These are phyloP conservation scores for Durotheca rogersii DNA, from an alignment of 495 filamentous ascomycete species.

Conservation along the genomic window DNA sequence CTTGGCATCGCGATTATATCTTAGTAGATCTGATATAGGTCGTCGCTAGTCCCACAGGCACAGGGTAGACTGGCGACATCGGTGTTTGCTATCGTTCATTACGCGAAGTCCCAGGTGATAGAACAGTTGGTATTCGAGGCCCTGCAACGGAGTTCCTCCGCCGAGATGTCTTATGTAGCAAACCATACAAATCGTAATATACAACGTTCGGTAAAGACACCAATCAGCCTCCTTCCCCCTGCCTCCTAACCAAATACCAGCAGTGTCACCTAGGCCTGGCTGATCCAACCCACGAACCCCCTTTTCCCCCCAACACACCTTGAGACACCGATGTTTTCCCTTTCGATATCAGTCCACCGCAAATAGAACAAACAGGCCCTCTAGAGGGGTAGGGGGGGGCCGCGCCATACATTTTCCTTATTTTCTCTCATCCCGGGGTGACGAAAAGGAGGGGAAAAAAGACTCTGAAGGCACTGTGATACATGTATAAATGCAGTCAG, in stretches of 20 bases:
- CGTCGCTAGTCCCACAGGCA: not conserved
- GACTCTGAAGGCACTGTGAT: conserved; percentile 13
- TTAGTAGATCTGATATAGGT: not conserved
- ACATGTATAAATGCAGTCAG: conserved; percentile 20
- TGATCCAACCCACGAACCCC: conserved; percentile 5
- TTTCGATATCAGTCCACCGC: conserved; percentile 23
- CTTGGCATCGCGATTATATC: not conserved
- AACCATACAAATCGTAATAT: conserved; percentile 26
- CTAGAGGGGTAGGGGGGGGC: conserved; percentile 5
- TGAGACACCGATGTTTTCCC: conserved; percentile 16
- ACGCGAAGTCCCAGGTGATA: not conserved
- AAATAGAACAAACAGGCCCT: conserved; percentile 16
- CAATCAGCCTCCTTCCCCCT: not conserved
- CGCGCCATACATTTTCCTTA: not conserved
- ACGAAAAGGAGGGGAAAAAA: conserved; percentile 2
- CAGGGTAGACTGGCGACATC: not conserved
- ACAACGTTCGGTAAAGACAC: conserved; percentile 16
- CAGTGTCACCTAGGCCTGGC: too few relatives aligned
- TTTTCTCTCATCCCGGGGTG: not conserved
- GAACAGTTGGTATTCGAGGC: conserved; percentile 14
- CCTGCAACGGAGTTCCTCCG: conserved; percentile 13
- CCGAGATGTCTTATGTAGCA: conserved; percentile 13
- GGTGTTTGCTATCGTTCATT: too few relatives aligned
- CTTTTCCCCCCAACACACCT: conserved; percentile 2
- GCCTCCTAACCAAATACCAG: not conserved